phyloP scores from a whole-genome alignment of 2,329 filamentous ascomycete species.

The Fusarium xyrophilum region DNA sequence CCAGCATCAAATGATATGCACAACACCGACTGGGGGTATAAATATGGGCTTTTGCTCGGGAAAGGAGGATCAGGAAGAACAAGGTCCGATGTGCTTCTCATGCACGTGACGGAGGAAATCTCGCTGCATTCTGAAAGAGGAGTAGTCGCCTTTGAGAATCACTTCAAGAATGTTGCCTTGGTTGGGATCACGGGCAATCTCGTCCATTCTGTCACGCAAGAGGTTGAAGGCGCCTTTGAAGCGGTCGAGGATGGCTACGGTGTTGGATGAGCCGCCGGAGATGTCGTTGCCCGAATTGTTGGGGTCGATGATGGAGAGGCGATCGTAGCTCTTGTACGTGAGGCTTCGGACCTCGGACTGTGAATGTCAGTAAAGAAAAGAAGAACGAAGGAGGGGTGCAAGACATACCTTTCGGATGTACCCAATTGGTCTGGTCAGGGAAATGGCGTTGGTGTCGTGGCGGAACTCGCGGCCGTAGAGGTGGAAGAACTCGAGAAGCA shows the following conservation, averaged over 20 bases:
- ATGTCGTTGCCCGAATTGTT: conserved; percentile 89
- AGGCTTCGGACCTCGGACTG: conserved; percentile 55
- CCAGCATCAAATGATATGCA: conserved; percentile 16
- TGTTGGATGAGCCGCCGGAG: conserved; percentile 81
- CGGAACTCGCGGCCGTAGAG: conserved; percentile 88
- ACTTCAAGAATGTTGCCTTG: conserved; percentile 65
- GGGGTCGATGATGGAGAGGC: conserved; percentile 89
- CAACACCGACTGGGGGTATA: conserved; percentile 11
- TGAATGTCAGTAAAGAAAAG: neutral
- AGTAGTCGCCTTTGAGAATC: conserved; percentile 81
- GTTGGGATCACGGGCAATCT: conserved; percentile 50
- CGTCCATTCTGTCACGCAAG: conserved; percentile 65
- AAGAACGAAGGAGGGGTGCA: fast-evolving
- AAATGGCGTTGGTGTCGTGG: conserved; percentile 72
- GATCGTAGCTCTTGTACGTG: conserved; percentile 66
- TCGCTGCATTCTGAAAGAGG: conserved; percentile 73
- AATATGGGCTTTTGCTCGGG: neutral
- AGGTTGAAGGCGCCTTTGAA: conserved; percentile 71
- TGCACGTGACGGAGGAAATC: conserved; percentile 64
- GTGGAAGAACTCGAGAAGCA: conserved; percentile 87
- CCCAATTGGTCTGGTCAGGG: conserved; percentile 71
- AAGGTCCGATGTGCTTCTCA: conserved; percentile 48
- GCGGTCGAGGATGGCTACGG: conserved; percentile 67
- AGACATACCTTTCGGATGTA: conserved; percentile 77
- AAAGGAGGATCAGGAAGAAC: conserved; percentile 36